These are phyloP conservation scores for Nitzschia inconspicua DNA, from an alignment of 108 stramenopile species.

Conservation along the genomic window DNA sequence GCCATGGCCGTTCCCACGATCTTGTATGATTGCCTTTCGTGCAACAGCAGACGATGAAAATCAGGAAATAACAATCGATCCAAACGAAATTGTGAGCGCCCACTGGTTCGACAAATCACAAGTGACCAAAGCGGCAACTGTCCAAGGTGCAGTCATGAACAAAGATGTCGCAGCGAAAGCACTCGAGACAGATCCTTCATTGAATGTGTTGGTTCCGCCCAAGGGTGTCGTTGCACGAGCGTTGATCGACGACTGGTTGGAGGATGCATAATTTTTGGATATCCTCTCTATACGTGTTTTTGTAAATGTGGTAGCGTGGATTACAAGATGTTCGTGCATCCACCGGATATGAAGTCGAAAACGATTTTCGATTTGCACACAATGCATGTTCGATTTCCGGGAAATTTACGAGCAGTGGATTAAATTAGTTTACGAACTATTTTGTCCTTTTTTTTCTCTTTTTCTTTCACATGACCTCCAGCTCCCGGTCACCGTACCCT, in stretches of 20 bases:
- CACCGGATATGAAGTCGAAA: no score
- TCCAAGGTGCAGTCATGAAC: slow-evolving; percentile 57
- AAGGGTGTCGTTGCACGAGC: slow-evolving; percentile 67
- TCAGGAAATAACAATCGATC: slow-evolving; percentile 47
- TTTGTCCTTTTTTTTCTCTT: no score
- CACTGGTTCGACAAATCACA: slow-evolving; percentile 59
- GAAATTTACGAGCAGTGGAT: no score
- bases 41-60: slow-evolving; percentile 49
- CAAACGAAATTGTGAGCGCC: slow-evolving; percentile 66
- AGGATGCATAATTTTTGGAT: slow-evolving; percentile 10
- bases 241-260: slow-evolving; percentile 72
- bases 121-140: slow-evolving; percentile 46
- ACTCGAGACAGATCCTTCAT: slow-evolving; percentile 33
- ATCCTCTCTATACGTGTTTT: no score
- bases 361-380: no score
- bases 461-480: slow-evolving; percentile 35
- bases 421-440: no score
- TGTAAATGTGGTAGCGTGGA: no score
- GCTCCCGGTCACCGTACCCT: slow-evolving; percentile 32
- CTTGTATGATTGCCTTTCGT: slow-evolving; percentile 69
- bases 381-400: no score
- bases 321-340: no score
- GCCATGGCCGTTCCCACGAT: slow-evolving; percentile 86
- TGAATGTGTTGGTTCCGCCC: slow-evolving; percentile 64
- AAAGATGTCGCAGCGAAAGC: slow-evolving; percentile 47